Base-by-base conservation (phyloP, 768 basidiomycete genomes). In the Amyloporia xantha region DNA sequence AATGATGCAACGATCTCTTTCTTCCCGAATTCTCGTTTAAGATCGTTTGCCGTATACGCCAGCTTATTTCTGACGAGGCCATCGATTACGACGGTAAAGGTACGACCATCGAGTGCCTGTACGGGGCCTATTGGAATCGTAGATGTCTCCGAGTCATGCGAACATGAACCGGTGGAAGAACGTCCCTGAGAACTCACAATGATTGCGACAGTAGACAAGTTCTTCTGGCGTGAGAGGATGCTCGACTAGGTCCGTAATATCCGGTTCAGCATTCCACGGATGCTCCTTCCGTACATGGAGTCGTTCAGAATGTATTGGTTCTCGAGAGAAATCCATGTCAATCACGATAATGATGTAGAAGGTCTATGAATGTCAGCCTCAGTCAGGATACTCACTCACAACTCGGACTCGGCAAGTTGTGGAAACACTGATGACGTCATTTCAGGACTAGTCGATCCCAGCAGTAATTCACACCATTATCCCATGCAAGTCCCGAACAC, bases 221-320 rank as follows among this genome's bases (percentile, higher is more conserved):
- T 75, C 74, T 45, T 76, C 73, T 1, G 85, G 84, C 0, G 86
- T 87, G 49, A 77, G 51, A 5, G 72, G 60, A 57, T 81, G 81
- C 55, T 81, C 76, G 17, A 79, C 73, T 11, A 88, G 71, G 15
- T 74, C 71, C 30, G 71, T 62, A 4, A 73, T 72, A 1, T 71
- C 66, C 1, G 86, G 81, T 54, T 90, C 86, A 15, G 85, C 84
- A 59, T 88, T 88, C 68, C 78, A 80, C 2, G 85, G 86, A 6
- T 73, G 57, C 5, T 68, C 12, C 57, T 70, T 54, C 53, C 76
- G 73, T 9, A 79, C 62, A 41, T 67, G 54, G 24, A 82, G 70
- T 9, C 70, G 62, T 11, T 71, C 54, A 20, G 78, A 79, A 56
- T 76, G 78, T 0, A 62, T 50, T 6, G 76, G 77, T 67, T 82